Conservation (phyloP, 2,329 filamentous ascomycete genomes). For the Monosporascus sp. region DNA sequence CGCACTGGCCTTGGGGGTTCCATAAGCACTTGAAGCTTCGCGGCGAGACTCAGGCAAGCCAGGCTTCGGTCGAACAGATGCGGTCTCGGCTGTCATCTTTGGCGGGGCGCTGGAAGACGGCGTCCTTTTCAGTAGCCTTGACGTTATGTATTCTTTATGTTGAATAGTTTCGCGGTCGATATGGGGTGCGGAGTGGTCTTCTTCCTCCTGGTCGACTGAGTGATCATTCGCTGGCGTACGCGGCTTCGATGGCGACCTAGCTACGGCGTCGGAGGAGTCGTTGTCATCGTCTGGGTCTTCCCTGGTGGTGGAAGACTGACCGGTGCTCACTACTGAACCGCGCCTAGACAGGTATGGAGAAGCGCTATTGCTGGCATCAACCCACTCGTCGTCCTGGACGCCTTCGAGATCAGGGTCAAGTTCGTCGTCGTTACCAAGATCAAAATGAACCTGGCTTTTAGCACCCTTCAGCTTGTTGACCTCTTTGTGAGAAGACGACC, state of each 20-base stretch:
- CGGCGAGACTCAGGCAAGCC: slow-evolving; percentile 34
- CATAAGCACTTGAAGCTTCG: slow-evolving; percentile 33
- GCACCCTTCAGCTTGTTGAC: slow-evolving; percentile 38
- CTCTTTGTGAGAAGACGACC: slow-evolving; percentile 45
- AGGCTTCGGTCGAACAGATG: slow-evolving; percentile 37
- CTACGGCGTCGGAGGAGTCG: background rate
- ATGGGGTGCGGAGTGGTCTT: slow-evolving; percentile 4
- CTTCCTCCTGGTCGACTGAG: slow-evolving; percentile 2
- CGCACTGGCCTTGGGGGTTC: slow-evolving; percentile 26
- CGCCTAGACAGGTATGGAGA: slow-evolving; percentile 52
- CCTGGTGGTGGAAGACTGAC: slow-evolving; percentile 38
- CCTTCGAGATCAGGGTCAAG: slow-evolving; percentile 24
- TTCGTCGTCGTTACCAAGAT: slow-evolving; percentile 49
- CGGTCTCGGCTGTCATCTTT: slow-evolving; percentile 58
- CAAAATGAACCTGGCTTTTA: slow-evolving; percentile 57
- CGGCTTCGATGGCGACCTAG: slow-evolving; percentile 22
- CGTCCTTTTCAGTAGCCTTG: slow-evolving; percentile 59
- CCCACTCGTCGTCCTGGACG: slow-evolving; percentile 56
- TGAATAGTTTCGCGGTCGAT: slow-evolving; percentile 38
- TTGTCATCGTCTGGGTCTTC: slow-evolving; percentile 15
- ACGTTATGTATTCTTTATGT: slow-evolving; percentile 63
- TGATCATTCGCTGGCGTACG: slow-evolving; percentile 21
- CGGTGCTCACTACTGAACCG: slow-evolving; percentile 45
- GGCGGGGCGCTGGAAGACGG: slow-evolving; percentile 58
- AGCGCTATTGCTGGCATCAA: slow-evolving; percentile 60